A percentile compares a stretch with the other conserved stretches of the same genome.
phyloP scores from a whole-genome alignment of 1,284 basidiomycete species.

The Trichosporon faecale region DNA sequence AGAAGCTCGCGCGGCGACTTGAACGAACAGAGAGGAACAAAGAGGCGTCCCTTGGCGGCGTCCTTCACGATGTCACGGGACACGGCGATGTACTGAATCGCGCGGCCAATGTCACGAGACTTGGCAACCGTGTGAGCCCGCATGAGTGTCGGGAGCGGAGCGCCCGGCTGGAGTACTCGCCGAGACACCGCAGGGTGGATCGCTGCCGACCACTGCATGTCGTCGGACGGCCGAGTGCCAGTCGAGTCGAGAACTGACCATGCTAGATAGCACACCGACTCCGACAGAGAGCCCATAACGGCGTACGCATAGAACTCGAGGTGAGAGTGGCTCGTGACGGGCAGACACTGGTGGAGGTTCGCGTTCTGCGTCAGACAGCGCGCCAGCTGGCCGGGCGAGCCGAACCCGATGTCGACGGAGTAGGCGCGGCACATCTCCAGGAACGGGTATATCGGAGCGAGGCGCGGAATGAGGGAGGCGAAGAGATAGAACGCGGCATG shows the following conservation, averaged over 20 bases:
- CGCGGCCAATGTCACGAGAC: constrained; percentile 51
- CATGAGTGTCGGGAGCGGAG: constrained; percentile 11
- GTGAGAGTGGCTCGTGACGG: constrained; percentile 49
- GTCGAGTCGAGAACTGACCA: constrained; percentile 41
- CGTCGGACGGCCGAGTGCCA: constrained; percentile 18
- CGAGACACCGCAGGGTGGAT: constrained; percentile 5
- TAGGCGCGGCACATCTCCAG: constrained; percentile 52
- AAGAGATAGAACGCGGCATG: constrained; percentile 50
- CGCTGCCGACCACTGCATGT: constrained; percentile 19
- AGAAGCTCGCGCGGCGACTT: constrained; percentile 25
- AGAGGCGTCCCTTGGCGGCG: constrained; percentile 48
- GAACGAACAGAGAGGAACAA: constrained; percentile 50
- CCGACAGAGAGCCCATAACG: constrained; percentile 53
- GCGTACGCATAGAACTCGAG: constrained; percentile 52
- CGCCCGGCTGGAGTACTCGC: not conserved
- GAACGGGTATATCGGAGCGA: constrained; percentile 50
- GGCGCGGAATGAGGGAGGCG: constrained; percentile 38
- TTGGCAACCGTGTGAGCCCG: constrained; percentile 11
- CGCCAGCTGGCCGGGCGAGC: constrained; percentile 11
- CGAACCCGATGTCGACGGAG: constrained; percentile 48
- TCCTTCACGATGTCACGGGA: constrained; percentile 52
- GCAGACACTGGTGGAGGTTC: constrained; percentile 30
- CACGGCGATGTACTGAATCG: constrained; percentile 53
- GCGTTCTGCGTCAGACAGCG: constrained; percentile 14
- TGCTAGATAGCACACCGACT: constrained; percentile 52